These are phyloP conservation scores for Aspergillus niger DNA, from an alignment of 2,329 filamentous ascomycete genomes.

Conservation along the genomic window DNA sequence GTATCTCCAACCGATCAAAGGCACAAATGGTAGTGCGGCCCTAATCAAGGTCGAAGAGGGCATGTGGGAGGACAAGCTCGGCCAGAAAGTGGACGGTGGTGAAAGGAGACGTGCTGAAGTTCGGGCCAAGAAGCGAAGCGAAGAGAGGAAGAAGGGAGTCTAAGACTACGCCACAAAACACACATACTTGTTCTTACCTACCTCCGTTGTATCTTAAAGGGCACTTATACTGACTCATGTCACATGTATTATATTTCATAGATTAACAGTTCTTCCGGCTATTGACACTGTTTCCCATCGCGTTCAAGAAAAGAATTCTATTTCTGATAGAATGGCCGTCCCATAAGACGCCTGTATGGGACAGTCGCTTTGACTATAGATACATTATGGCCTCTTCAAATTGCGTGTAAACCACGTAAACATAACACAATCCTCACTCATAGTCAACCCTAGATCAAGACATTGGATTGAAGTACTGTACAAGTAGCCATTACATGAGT, in stretches of 20 bases:
- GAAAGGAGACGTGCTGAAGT: conserved; percentile 87
- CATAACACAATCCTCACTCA: not conserved
- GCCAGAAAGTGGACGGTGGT: conserved; percentile 93
- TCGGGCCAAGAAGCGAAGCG: conserved; percentile 78
- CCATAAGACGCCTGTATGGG: not conserved
- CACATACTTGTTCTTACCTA: not conserved
- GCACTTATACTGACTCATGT: not conserved
- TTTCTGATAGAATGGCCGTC: not conserved
- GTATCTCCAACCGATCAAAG: conserved; percentile 69
- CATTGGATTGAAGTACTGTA: not conserved
- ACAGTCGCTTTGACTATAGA: not conserved
- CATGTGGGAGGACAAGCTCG: conserved; percentile 87
- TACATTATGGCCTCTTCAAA: not conserved
- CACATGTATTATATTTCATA: not conserved
- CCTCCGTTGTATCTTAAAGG: not conserved
- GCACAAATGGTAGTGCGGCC: conserved; percentile 60
- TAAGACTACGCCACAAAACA: not conserved
- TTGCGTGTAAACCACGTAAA: not conserved
- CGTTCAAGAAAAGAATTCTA: not conserved
- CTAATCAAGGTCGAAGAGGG: conserved; percentile 75
- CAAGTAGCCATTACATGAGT: not conserved
- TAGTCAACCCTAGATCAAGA: not conserved
- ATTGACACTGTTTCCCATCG: not conserved
- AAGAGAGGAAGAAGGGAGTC: conserved; percentile 69
- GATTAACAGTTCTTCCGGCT: not conserved